Evolutionary conservation across 345 rosid species (phyloP).

Genomic region (Abelmoschus esculentus): DNA sequence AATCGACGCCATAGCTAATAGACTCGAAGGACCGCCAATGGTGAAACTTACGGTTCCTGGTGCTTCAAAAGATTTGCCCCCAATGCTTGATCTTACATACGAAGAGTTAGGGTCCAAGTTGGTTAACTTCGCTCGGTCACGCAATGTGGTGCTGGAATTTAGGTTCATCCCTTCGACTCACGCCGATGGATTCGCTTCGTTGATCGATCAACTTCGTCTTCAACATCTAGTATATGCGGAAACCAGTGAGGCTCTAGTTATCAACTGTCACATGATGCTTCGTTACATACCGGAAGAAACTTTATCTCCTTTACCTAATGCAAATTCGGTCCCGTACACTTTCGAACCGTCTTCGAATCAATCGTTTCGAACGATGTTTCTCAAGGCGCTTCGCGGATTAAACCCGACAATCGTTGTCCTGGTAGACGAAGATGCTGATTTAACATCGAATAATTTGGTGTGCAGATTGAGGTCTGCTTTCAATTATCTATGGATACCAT

Average conservation of each 20-base stretch:
- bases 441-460: too few species aligned
- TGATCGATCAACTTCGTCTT: slow-evolving; percentile 49
- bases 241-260: slow-evolving; percentile 52
- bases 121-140: slow-evolving; percentile 13
- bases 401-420: slow-evolving; percentile 60
- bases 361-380: too few species aligned
- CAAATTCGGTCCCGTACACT: slow-evolving; percentile 12
- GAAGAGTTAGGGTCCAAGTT: too few species aligned
- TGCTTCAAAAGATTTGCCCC: slow-evolving; percentile 25
- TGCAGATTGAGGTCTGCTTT: too few species aligned
- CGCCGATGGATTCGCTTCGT: slow-evolving; percentile 56
- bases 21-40: too few species aligned
- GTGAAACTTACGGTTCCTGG: neutral
- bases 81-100: slow-evolving; percentile 24
- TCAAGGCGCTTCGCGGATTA: slow-evolving; percentile 30
- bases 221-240: slow-evolving; percentile 42
- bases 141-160: slow-evolving; percentile 58
- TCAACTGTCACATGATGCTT: slow-evolving; percentile 85
- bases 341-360: too few species aligned
- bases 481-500: too few species aligned
- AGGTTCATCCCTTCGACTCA: slow-evolving; percentile 43
- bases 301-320: slow-evolving; percentile 9
- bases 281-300: slow-evolving; percentile 67
- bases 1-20: too few species aligned
- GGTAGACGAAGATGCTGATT: slow-evolving; percentile 79